phyloP scores from a whole-genome alignment of 345 rosid species.

The Murraya paniculata region DNA sequence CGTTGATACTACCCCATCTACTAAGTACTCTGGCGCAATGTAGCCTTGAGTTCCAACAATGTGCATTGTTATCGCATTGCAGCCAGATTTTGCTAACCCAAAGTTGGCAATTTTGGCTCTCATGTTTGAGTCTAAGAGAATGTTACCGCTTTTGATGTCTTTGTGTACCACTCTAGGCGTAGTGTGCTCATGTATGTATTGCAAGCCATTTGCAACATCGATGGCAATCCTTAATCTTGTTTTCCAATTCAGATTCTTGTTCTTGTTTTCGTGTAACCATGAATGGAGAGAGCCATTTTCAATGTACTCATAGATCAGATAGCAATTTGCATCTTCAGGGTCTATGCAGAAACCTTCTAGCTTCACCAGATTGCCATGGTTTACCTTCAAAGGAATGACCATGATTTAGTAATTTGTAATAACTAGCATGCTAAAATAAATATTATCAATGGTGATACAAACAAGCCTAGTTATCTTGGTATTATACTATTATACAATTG shows the following conservation, averaged over 20 bases:
- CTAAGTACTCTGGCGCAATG: constrained; percentile 63
- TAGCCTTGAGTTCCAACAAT: constrained; percentile 77
- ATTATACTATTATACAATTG: not conserved
- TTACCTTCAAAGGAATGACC: constrained; percentile 40
- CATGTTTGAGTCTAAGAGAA: constrained; percentile 57
- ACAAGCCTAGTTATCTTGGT: not conserved
- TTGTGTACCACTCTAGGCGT: constrained; percentile 65
- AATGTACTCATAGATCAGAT: constrained; percentile 55
- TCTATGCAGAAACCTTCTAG: constrained; percentile 71
- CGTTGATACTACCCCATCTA: constrained; percentile 62
- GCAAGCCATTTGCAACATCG: constrained; percentile 69
- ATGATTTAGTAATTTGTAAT: not conserved
- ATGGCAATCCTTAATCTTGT: constrained; percentile 47
- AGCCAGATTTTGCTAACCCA: constrained; percentile 72
- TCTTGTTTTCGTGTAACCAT: constrained; percentile 43
- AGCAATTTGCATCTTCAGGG: constrained; percentile 53
- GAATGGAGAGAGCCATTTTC: constrained; percentile 58
- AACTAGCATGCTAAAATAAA: not conserved
- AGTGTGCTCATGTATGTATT: constrained; percentile 74
- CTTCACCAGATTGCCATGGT: constrained; percentile 72
- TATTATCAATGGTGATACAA: not conserved
- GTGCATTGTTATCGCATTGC: constrained; percentile 76
- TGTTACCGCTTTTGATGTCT: constrained; percentile 67
- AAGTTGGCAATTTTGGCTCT: constrained; percentile 72
- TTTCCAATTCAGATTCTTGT: constrained; percentile 44